Percentiles rank a stretch among this genome's conserved stretches.
Conservation (phyloP, 1,139 yeast genomes). For the Kodamaea fungicola region DNA sequence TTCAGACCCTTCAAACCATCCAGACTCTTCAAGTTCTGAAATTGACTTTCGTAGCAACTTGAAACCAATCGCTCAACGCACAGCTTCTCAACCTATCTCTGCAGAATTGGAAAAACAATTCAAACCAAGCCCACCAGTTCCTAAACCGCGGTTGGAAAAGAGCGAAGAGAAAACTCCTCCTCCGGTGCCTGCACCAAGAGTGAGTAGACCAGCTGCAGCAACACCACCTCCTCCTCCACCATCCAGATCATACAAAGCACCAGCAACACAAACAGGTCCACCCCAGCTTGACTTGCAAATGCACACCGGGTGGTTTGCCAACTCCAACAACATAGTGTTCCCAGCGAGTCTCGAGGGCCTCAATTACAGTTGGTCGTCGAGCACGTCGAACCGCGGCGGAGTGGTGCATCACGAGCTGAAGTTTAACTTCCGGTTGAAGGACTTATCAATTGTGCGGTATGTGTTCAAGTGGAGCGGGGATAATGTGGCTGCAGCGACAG, state of each 20-base stretch:
- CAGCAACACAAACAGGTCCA: conserved; percentile 16
- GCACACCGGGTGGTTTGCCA: conserved; percentile 44
- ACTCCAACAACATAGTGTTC: conserved; percentile 19
- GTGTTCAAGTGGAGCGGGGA: conserved; percentile 44
- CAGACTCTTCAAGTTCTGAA: too few relatives aligned
- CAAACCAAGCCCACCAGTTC: conserved; percentile 4
- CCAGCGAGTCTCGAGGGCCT: conserved; percentile 38
- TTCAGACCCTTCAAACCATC: too few relatives aligned
- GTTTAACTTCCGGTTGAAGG: conserved; percentile 43
- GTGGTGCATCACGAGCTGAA: conserved; percentile 15
- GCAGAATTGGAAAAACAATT: neutral
- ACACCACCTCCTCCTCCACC: conserved; percentile 32
- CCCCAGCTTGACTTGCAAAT: conserved; percentile 43
- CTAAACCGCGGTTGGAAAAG: neutral
- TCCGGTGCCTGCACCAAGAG: conserved; percentile 8
- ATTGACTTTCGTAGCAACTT: conserved; percentile 11
- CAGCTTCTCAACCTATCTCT: conserved; percentile 4
- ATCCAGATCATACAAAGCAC: conserved; percentile 26
- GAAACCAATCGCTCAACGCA: conserved; percentile 10
- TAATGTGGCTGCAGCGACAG: conserved; percentile 18
- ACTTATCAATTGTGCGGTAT: conserved; percentile 47
- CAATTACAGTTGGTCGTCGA: conserved; percentile 22
- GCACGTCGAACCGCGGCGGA: conserved; percentile 7
- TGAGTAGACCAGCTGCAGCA: conserved; percentile 7
- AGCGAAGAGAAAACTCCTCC: conserved; percentile 1